Base-by-base conservation (phyloP, 768 basidiomycete species). In the Chalciporus pseudorubinellus region DNA sequence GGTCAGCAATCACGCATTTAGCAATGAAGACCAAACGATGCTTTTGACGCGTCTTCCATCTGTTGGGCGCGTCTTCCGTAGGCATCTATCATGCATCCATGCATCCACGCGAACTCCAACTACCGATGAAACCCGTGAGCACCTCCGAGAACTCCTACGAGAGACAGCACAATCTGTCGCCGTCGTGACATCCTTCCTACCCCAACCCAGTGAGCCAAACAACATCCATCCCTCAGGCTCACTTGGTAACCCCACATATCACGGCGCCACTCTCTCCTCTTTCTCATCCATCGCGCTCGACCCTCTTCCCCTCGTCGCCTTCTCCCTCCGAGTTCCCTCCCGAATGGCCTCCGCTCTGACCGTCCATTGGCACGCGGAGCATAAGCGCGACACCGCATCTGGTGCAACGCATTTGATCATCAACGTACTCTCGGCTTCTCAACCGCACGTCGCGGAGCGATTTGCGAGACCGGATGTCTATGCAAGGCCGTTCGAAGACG, bases 251-350 rank as follows among this genome's bases (percentile, higher is more conserved):
- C 40, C 59, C 7, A 58, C 51, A 10, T 92, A 80, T 61, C 94
- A 97, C 68, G 94, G 95, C 58, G 92, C 93, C 19, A 98, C 95
- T 1, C 77, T 98, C 28, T 95, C 95, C 9, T 95, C 93, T 1
- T 93, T 98, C 66, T 84, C 92, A 19, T 93, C 92, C 24, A 84
- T 98, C 62, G 83, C 95, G 3, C 82, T 98, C 77, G 83, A 92
- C 58, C 95, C 95, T 2, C 74, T 83, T 58, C 92, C 94, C 0
- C 80, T 97, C 50, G 80, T 98, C 61, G 80, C 92, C 0, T 98
- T 98, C 67, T 87, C 93, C 16, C 78, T 98, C 18, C 87, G 92
- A 29, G 77, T 92, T 16, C 95, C 95, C 4, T 95, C 93, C 1
- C 78, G 92, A 4, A 89, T 95, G 83, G 92, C 93, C 1, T 70